phyloP scores from a whole-genome alignment of 257 asterid genomes.

The Solanum pinnatisectum region DNA sequence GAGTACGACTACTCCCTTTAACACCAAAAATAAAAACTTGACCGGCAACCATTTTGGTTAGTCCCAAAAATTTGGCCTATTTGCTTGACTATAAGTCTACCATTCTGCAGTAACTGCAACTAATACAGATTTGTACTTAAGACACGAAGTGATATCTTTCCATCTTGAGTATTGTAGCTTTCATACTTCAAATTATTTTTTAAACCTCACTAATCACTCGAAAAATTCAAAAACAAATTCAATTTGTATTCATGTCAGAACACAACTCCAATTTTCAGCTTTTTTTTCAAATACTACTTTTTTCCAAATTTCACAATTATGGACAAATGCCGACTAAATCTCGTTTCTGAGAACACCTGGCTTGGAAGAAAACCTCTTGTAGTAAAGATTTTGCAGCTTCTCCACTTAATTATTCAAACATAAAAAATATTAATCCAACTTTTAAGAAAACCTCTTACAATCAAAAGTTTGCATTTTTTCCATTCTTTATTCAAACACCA shows the following conservation, averaged over 20 bases:
- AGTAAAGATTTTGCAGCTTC: background rate
- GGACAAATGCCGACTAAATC: background rate
- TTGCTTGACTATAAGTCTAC: background rate
- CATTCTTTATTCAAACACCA: background rate
- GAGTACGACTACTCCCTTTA: background rate
- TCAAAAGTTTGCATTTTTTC: background rate
- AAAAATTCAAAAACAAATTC: background rate
- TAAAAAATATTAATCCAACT: background rate
- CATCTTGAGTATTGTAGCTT: background rate
- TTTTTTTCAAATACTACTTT: background rate
- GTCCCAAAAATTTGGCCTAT: background rate
- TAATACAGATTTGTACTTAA: background rate
- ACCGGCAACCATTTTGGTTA: background rate
- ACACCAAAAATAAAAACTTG: background rate
- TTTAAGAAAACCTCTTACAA: background rate
- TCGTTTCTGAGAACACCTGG: background rate
- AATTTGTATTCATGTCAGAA: background rate
- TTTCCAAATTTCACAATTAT: background rate
- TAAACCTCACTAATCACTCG: background rate
- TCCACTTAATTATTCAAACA: background rate
- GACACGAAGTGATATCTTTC: background rate
- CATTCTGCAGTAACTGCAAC: background rate
- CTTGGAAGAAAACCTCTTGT: background rate
- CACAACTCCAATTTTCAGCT: background rate
- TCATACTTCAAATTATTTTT: background rate